Evolutionary conservation across 805 yeast species (phyloP).

Genomic region (Alloascoidea africana): DNA sequence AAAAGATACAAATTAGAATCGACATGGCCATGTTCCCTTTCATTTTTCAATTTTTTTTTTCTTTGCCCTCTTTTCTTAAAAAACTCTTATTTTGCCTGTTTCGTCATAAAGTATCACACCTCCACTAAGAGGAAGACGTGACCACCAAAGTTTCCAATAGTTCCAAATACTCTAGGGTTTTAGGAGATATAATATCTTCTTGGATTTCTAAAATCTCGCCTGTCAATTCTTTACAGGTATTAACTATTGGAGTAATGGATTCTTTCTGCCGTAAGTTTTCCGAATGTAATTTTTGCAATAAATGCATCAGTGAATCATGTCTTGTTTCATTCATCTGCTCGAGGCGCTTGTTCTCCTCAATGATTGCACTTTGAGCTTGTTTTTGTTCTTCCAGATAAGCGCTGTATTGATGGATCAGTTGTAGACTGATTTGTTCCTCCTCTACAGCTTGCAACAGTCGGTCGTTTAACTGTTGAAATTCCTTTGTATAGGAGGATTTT

Average conservation of each 20-base stretch:
- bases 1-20: too few relatives aligned
- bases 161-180: too few relatives aligned
- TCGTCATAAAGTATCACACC: too few relatives aligned
- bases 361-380: not conserved
- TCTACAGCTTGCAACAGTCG: not conserved
- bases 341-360: not conserved
- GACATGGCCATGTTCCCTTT: too few relatives aligned
- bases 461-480: not conserved
- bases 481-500: not conserved
- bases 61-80: too few relatives aligned
- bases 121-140: too few relatives aligned
- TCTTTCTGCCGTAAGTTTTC: not conserved
- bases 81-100: too few relatives aligned
- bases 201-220: too few relatives aligned
- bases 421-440: not conserved
- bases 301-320: not conserved
- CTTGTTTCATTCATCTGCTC: not conserved
- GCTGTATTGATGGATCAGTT: not conserved
- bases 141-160: too few relatives aligned
- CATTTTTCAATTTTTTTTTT: too few relatives aligned
- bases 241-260: not conserved
- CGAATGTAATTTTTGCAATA: not conserved
- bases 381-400: not conserved
- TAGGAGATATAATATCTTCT: too few relatives aligned
- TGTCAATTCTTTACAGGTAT: not conserved